These are phyloP conservation scores for Backusella morwellensis DNA, from an alignment of 192 early-diverging fungal species.

Conservation along the genomic window DNA sequence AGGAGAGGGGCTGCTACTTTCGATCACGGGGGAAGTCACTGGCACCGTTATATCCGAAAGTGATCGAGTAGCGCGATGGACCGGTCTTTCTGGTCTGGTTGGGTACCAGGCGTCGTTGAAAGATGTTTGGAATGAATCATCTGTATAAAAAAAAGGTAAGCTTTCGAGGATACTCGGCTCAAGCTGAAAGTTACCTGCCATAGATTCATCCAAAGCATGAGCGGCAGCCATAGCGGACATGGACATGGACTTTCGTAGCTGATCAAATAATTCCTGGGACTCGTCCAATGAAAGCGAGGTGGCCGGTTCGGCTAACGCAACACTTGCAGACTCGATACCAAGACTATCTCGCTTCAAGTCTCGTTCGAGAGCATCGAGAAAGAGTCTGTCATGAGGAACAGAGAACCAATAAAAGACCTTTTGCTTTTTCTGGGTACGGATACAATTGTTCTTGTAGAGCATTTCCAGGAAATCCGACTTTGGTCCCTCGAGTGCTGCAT, in stretches of 20 bases:
- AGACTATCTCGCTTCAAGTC: conserved; percentile 92
- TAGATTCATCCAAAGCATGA: conserved; percentile 9
- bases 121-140: not conserved
- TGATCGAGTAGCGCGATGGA: not conserved
- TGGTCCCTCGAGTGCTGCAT: conserved; percentile 90
- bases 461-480: conserved; percentile 93
- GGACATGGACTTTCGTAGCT: conserved; percentile 25
- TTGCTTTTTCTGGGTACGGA: conserved; percentile 98
- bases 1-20: not conserved
- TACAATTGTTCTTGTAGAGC: conserved; percentile 93
- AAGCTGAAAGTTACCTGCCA: conserved; percentile 3
- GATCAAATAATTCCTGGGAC: conserved; percentile 32
- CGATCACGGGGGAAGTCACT: not conserved
- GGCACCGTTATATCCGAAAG: not conserved
- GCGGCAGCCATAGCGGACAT: conserved; percentile 17
- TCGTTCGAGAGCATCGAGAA: conserved; percentile 93
- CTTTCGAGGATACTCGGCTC: not conserved
- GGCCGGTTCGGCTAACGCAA: conserved; percentile 62
- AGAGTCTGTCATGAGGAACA: conserved; percentile 92
- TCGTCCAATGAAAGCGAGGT: conserved; percentile 43
- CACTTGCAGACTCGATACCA: conserved; percentile 80
- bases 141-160: conserved; percentile 6
- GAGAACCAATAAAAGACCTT: conserved; percentile 98
- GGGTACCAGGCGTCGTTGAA: not conserved
- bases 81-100: not conserved